Evolutionary conservation across 1,139 yeast species (phyloP).

Genomic region (Candida pseudoviswanathii): DNA sequence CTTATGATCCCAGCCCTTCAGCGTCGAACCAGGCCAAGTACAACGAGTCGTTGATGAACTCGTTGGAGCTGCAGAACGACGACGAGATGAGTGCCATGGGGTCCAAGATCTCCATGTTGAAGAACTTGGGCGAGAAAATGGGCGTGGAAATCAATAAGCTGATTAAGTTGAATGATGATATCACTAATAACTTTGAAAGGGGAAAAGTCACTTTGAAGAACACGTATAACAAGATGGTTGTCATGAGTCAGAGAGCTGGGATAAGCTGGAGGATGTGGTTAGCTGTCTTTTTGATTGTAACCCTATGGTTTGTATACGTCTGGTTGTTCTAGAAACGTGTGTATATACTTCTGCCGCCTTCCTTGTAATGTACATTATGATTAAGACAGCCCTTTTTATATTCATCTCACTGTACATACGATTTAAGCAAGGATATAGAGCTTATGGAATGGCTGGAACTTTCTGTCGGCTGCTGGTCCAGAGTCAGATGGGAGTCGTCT

Average conservation of each 20-base stretch:
- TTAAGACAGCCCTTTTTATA: no score
- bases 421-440: constrained; percentile 10
- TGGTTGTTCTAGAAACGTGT: constrained; percentile 53
- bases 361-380: background rate
- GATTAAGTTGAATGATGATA: constrained; percentile 58
- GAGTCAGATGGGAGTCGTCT: constrained; percentile 6
- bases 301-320: constrained; percentile 76
- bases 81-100: constrained; percentile 73
- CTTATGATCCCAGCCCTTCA: constrained; percentile 48
- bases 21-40: constrained; percentile 38
- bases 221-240: constrained; percentile 73
- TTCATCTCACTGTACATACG: constrained; percentile 8
- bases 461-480: background rate
- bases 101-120: constrained; percentile 69
- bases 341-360: no score
- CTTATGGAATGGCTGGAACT: background rate
- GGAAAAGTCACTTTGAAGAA: constrained; percentile 55
- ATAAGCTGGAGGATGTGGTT: constrained; percentile 83
- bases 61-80: constrained; percentile 83
- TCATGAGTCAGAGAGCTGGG: constrained; percentile 83
- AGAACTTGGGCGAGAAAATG: constrained; percentile 71
- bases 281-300: constrained; percentile 60
- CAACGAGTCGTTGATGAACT: constrained; percentile 60
- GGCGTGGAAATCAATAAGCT: constrained; percentile 85
- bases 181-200: constrained; percentile 49